Evolutionary conservation across 495 filamentous ascomycete species (phyloP).

Genomic region (Penicillium flavigenum): DNA sequence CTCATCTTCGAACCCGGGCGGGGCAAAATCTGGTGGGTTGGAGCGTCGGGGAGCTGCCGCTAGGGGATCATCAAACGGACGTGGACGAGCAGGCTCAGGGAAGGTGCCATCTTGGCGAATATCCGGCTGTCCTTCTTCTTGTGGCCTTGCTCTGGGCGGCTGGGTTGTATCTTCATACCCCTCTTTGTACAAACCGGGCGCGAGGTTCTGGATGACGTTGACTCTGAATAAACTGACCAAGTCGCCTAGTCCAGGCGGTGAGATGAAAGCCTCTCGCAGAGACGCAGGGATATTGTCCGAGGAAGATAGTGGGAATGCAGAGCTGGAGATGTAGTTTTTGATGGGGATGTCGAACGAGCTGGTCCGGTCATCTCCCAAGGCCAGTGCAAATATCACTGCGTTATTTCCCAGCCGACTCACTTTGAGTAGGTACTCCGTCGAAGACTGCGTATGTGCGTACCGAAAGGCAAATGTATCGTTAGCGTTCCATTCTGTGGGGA

Average conservation of each 20-base stretch:
- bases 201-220: constrained; percentile 76
- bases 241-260: constrained; percentile 62
- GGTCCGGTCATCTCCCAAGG: constrained; percentile 76
- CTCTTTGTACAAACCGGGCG: constrained; percentile 71
- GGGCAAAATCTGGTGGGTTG: constrained; percentile 71
- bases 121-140: constrained; percentile 41
- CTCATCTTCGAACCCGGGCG: constrained; percentile 92
- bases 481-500: constrained; percentile 78
- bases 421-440: constrained; percentile 81
- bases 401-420: constrained; percentile 79
- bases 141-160: constrained; percentile 29
- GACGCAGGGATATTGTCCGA: constrained; percentile 37
- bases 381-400: constrained; percentile 77
- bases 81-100: constrained; percentile 60
- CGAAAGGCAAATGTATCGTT: constrained; percentile 72
- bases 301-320: constrained; percentile 55
- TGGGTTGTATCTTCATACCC: constrained; percentile 63
- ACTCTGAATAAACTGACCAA: constrained; percentile 67
- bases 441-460: constrained; percentile 86
- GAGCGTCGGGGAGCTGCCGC: constrained; percentile 61
- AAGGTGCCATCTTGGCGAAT: constrained; percentile 53
- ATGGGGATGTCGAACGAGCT: constrained; percentile 70
- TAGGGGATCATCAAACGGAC: constrained; percentile 68
- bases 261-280: constrained; percentile 73
- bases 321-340: constrained; percentile 71